Base-by-base conservation (phyloP, 2,329 filamentous ascomycete genomes). In the Neonectria ditissima region DNA sequence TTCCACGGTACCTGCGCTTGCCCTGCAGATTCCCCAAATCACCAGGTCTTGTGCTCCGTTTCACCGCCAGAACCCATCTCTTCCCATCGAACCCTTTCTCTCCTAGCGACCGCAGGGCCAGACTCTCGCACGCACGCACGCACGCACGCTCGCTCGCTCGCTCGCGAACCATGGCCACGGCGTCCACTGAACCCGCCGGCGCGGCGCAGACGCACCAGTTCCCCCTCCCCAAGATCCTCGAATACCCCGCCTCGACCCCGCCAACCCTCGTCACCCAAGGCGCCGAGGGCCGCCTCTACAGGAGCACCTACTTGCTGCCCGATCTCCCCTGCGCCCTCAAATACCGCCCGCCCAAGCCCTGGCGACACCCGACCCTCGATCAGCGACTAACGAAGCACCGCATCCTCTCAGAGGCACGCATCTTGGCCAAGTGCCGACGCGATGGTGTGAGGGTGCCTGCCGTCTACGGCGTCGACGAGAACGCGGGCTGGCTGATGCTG, bases 211-310 rank as follows among this genome's bases (percentile, higher is more conserved):
- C 67, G 24, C 71, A 76, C 54, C 65, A 71, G 60, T 83, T 84
- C 71, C 80, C 84, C 69, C 89, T 92, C 66, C 91, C 91, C 39
- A 79, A 83, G 34, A 86, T 91, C 70, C 91, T 94, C 79, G 83
- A 84, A 62, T 82, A 88, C 81, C 86, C 87, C 76, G 82, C 86
- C 65, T 82, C 87, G 41, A 78, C 83, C 70, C 79, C 87, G 52
- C 89, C 93, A 67, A 79, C 77, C 52, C 91, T 97, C 74, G 88
- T 98, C 72, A 91, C 93, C 61, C 96, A 98, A 85, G 96, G 96
- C 80, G 96, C 96, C 76, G 96, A 99, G 87, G 94, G 93, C 64
- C 93, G 95, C 69, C 88, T 99, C 76, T 98, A 97, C 87, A 91
- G 89, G 78, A 95, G 93, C 18, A 90, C 88, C 59, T 97, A 93